Conservation (phyloP, 2,329 filamentous ascomycete species). For the Aspergillus clavatus region DNA sequence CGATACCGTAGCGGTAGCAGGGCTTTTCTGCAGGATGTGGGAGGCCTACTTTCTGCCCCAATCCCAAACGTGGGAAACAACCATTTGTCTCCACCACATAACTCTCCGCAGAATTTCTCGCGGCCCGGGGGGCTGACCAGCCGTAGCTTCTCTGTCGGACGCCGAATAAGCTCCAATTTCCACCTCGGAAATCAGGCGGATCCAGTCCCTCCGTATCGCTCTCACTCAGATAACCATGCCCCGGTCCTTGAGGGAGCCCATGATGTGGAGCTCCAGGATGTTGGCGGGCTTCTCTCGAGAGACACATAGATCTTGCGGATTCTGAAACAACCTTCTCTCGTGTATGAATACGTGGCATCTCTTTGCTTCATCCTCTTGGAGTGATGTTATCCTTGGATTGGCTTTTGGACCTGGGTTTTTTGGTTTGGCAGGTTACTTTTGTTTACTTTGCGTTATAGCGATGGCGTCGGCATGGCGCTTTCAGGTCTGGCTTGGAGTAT, state of each 20-base stretch:
- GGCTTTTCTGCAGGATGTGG: conserved; percentile 33
- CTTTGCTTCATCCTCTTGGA: not conserved
- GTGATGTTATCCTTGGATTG: not conserved
- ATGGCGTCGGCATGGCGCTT: not conserved
- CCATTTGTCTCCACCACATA: not conserved
- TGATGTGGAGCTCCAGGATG: conserved; percentile 38
- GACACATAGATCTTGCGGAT: not conserved
- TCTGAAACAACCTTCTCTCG: not conserved
- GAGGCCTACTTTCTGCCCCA: conserved; percentile 23
- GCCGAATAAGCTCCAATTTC: conserved; percentile 13
- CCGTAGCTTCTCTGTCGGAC: conserved; percentile 6
- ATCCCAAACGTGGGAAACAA: conserved; percentile 2
- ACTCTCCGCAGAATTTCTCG: conserved; percentile 6
- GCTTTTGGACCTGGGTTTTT: not conserved
- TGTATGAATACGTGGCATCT: not conserved
- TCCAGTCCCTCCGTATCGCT: conserved; percentile 18
- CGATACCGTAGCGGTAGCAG: conserved; percentile 21
- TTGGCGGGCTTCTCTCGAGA: conserved; percentile 38
- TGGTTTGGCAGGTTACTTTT: not conserved
- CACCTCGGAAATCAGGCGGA: conserved; percentile 14
- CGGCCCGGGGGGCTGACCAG: conserved; percentile 10
- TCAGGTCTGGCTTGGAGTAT: not conserved
- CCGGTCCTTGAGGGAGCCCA: conserved; percentile 16
- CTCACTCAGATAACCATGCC: conserved; percentile 14
- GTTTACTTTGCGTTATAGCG: not conserved